These are phyloP conservation scores for Alternaria rosae DNA, from an alignment of 2,329 filamentous ascomycete species.

Conservation along the genomic window DNA sequence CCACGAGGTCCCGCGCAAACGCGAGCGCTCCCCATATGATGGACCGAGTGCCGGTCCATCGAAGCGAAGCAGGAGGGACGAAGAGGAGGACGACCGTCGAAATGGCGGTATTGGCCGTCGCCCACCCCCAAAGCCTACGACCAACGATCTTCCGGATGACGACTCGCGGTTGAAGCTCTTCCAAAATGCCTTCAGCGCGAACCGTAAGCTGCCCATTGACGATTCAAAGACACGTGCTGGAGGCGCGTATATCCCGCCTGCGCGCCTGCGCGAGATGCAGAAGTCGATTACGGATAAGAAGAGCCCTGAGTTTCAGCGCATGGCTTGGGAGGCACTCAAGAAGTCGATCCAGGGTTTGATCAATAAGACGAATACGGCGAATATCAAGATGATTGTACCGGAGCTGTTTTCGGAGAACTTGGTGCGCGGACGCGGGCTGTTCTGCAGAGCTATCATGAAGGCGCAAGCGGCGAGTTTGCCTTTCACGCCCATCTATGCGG, in stretches of 20 bases:
- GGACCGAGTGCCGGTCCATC: conserved; percentile 38
- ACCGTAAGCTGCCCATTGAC: conserved; percentile 88
- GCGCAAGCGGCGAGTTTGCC: conserved; percentile 94
- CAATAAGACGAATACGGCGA: conserved; percentile 98
- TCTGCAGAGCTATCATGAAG: conserved; percentile 98
- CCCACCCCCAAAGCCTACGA: conserved; percentile 21
- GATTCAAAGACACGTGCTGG: conserved; percentile 90
- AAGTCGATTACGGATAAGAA: conserved; percentile 96
- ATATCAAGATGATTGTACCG: conserved; percentile 97
- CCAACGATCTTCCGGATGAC: conserved; percentile 36
- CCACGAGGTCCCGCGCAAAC: conserved; percentile 58
- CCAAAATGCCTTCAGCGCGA: conserved; percentile 46
- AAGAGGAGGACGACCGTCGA: conserved; percentile 44
- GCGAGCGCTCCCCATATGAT: conserved; percentile 61
- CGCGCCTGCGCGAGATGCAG: conserved; percentile 87
- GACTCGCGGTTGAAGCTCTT: conserved; percentile 48
- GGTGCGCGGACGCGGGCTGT: conserved; percentile 86
- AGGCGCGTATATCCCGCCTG: conserved; percentile 95
- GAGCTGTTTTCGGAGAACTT: conserved; percentile 96
- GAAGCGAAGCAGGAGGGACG: conserved; percentile 46
- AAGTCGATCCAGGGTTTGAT: conserved; percentile 98
- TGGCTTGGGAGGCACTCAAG: conserved; percentile 98
- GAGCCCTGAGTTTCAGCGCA: conserved; percentile 96
- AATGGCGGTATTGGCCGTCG: conserved; percentile 79
- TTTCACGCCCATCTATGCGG: conserved; percentile 95